These are phyloP conservation scores for Nadsonia fulvescens DNA, from an alignment of 805 yeast genomes.

Conservation along the genomic window DNA sequence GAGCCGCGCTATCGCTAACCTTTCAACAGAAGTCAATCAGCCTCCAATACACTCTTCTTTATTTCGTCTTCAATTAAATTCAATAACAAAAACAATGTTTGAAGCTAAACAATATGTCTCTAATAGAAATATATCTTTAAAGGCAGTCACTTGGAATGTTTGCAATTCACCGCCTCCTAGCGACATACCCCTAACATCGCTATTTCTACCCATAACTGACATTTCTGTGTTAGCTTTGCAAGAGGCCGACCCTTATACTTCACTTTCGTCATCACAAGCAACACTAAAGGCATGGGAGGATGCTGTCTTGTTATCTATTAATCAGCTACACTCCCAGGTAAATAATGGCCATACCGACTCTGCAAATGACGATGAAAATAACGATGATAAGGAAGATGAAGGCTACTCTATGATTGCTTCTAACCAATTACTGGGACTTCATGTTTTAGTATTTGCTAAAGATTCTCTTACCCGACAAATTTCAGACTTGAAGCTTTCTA, in stretches of 20 bases:
- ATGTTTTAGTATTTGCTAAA: constrained; percentile 27
- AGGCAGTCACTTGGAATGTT: constrained; percentile 17
- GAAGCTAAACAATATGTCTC: too few species aligned
- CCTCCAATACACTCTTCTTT: too few species aligned
- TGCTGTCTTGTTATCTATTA: constrained; percentile 4
- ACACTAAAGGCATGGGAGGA: constrained; percentile 5
- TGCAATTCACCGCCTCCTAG: constrained; percentile 13
- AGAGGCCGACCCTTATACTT: constrained; percentile 26
- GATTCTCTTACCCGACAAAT: constrained; percentile 21
- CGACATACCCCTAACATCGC: constrained; percentile 9
- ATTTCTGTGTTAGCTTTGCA: constrained; percentile 29
- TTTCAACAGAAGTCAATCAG: too few species aligned
- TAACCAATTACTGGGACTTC: constrained; percentile 34
- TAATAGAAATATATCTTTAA: constrained; percentile 10
- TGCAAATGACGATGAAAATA: not conserved
- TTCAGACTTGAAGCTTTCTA: constrained; percentile 21
- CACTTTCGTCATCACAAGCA: constrained; percentile 1
- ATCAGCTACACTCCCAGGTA: too few species aligned
- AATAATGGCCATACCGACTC: too few species aligned
- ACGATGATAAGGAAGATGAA: constrained; percentile 8
- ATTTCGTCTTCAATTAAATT: too few species aligned
- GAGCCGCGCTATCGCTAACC: too few species aligned
- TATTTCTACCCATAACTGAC: constrained; percentile 8
- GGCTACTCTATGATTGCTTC: constrained; percentile 23
- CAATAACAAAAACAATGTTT: too few species aligned